phyloP scores from a whole-genome alignment of 768 basidiomycete genomes.

The Rubroboletus pulcherrimus region DNA sequence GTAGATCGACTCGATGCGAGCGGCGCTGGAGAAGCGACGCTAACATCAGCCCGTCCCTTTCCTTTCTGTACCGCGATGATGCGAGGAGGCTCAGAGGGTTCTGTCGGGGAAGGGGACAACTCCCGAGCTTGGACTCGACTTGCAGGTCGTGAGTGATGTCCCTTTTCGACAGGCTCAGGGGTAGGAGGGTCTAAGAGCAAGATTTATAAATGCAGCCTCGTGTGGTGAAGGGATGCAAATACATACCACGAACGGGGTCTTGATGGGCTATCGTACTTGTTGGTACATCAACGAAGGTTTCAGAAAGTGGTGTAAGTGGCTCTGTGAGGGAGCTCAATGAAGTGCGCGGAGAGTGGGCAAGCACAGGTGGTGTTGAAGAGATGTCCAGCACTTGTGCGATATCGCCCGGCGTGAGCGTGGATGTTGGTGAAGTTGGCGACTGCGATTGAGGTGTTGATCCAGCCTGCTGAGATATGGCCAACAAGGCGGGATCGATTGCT shows the following conservation, averaged over 20 bases:
- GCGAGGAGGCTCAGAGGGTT: background rate
- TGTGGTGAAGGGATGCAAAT: background rate
- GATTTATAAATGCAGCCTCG: constrained; percentile 2
- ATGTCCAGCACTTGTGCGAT: constrained; percentile 2
- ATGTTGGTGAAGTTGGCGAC: background rate
- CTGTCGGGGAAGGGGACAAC: background rate
- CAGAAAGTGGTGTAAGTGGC: constrained; percentile 24
- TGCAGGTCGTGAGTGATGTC: background rate
- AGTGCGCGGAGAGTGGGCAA: constrained; percentile 28
- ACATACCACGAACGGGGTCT: constrained; percentile 11
- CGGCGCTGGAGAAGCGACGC: background rate
- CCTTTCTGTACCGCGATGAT: constrained; percentile 13
- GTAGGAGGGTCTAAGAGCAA: constrained; percentile 1
- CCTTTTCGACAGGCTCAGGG: constrained; percentile 3
- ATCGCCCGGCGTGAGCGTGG: background rate
- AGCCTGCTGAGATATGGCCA: constrained; percentile 26
- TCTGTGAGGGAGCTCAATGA: constrained; percentile 31
- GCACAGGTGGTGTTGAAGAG: constrained; percentile 16
- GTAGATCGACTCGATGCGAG: constrained; percentile 1
- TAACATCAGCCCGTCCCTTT: constrained; percentile 7
- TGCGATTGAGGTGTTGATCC: background rate
- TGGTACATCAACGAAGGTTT: constrained; percentile 11
- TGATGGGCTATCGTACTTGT: background rate
- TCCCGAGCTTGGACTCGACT: background rate
- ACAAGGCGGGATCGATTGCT: constrained; percentile 32